Percentiles rank a stretch among this genome's conserved stretches.
phyloP scores from a whole-genome alignment of 228 moss, liverwort and hornwort species.

The Sphagnum magellanicum region DNA sequence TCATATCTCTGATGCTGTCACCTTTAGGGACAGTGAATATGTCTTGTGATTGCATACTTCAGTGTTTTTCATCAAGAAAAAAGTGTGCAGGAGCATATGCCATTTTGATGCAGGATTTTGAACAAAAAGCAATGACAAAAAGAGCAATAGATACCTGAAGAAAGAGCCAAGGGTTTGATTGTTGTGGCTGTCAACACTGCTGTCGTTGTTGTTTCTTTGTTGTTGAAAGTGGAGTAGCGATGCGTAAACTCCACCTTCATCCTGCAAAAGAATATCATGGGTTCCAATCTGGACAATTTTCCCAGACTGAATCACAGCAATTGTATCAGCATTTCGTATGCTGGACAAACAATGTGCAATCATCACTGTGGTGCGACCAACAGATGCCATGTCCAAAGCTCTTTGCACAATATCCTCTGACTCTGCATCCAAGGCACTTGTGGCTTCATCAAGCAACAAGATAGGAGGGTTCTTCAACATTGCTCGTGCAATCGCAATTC shows the following conservation, averaged over 20 bases:
- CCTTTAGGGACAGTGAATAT: too few relatives aligned
- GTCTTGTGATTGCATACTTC: too few relatives aligned
- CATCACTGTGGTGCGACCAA: slow-evolving; percentile 73
- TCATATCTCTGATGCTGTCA: too few relatives aligned
- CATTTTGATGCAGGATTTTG: too few relatives aligned
- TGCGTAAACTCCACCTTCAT: not conserved
- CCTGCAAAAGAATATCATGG: slow-evolving; percentile 62
- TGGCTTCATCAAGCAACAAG: slow-evolving; percentile 80
- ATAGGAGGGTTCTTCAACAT: slow-evolving; percentile 64
- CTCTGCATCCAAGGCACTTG: slow-evolving; percentile 67
- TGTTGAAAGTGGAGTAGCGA: too few relatives aligned
- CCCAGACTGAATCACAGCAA: slow-evolving; percentile 74
- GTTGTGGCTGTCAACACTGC: too few relatives aligned
- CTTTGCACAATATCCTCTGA: slow-evolving; percentile 73
- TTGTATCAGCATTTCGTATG: slow-evolving; percentile 63
- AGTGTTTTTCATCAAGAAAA: too few relatives aligned
- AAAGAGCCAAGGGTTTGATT: too few relatives aligned
- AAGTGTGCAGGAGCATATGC: too few relatives aligned
- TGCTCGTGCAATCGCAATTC: slow-evolving; percentile 47
- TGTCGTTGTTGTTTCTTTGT: too few relatives aligned
- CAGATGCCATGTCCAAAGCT: slow-evolving; percentile 67
- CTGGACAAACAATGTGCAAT: slow-evolving; percentile 78
- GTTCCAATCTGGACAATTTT: slow-evolving; percentile 62
- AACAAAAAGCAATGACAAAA: too few relatives aligned
- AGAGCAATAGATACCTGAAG: too few relatives aligned